Evolutionary conservation across 2,329 filamentous ascomycete genomes (phyloP).

Genomic region (Aplosporella prunicola): DNA sequence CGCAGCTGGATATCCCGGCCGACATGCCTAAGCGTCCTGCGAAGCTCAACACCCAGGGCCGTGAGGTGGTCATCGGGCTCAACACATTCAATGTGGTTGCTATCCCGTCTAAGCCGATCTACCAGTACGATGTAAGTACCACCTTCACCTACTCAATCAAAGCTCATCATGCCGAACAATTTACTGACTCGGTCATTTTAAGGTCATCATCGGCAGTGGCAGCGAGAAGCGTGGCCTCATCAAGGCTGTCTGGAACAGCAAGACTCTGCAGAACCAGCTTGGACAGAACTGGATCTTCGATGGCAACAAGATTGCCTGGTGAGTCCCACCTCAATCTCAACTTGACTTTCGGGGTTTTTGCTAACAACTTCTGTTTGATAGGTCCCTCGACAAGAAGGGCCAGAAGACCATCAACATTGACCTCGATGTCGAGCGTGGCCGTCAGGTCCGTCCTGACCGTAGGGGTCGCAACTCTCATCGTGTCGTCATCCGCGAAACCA

Average conservation of each 20-base stretch:
- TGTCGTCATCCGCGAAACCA: conserved; percentile 55
- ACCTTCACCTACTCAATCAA: neutral
- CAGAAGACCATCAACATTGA: conserved; percentile 49
- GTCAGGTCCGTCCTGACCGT: conserved; percentile 16
- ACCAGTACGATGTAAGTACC: conserved; percentile 73
- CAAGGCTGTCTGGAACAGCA: conserved; percentile 66
- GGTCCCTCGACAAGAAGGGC: conserved; percentile 15
- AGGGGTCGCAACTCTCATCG: conserved; percentile 43
- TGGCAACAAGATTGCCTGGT: conserved; percentile 81
- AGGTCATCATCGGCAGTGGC: conserved; percentile 59
- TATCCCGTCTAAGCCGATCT: conserved; percentile 54
- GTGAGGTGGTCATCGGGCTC: conserved; percentile 37
- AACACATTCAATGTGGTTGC: conserved; percentile 66
- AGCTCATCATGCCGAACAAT: too few relatives aligned
- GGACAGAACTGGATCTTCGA: conserved; percentile 63
- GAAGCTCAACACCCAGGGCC: conserved; percentile 31
- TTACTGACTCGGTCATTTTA: neutral
- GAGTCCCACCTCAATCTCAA: conserved; percentile 20
- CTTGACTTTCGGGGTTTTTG: neutral
- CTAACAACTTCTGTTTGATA: too few relatives aligned
- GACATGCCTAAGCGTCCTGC: conserved; percentile 27
- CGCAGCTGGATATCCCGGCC: conserved; percentile 19
- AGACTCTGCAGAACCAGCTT: conserved; percentile 48
- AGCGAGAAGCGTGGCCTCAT: conserved; percentile 56
- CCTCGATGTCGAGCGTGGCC: conserved; percentile 56